These are phyloP conservation scores for Hippophae gyantsensis DNA, from an alignment of 306 rosid genomes.

Conservation along the genomic window DNA sequence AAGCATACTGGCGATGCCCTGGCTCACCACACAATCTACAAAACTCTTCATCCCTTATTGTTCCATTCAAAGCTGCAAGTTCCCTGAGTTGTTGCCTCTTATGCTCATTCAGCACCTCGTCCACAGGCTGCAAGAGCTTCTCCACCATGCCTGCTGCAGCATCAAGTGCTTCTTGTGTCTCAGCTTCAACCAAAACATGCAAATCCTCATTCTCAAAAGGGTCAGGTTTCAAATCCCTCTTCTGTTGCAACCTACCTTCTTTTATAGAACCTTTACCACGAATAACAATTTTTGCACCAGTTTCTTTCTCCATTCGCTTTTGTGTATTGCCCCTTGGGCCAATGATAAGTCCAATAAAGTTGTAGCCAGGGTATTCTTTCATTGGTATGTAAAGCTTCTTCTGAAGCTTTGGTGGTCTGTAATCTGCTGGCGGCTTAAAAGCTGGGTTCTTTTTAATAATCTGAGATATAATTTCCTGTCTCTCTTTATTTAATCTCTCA, in stretches of 20 bases:
- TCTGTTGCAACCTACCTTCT: constrained; percentile 92
- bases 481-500: constrained; percentile 78
- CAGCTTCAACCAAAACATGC: constrained; percentile 96
- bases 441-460: constrained; percentile 90
- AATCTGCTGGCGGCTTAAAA: constrained; percentile 93
- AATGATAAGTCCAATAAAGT: constrained; percentile 87
- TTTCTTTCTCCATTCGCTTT: constrained; percentile 95
- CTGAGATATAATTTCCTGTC: constrained; percentile 87
- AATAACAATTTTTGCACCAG: constrained; percentile 93
- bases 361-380: constrained; percentile 96
- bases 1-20: constrained; percentile 89
- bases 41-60: constrained; percentile 92
- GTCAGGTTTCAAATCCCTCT: constrained; percentile 87
- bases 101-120: constrained; percentile 94
- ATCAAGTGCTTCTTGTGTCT: constrained; percentile 72
- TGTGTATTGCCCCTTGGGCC: constrained; percentile 97
- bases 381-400: constrained; percentile 96
- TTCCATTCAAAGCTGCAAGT: constrained; percentile 91
- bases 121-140: constrained; percentile 96
- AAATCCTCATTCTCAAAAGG: constrained; percentile 93
- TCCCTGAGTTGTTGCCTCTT: constrained; percentile 98
- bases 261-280: constrained; percentile 93
- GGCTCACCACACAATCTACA: constrained; percentile 97
- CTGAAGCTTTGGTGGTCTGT: constrained; percentile 94
- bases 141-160: constrained; percentile 99